These are phyloP conservation scores for Oryza coarctata DNA, from an alignment of 176 grass and related monocot species.

Conservation along the genomic window DNA sequence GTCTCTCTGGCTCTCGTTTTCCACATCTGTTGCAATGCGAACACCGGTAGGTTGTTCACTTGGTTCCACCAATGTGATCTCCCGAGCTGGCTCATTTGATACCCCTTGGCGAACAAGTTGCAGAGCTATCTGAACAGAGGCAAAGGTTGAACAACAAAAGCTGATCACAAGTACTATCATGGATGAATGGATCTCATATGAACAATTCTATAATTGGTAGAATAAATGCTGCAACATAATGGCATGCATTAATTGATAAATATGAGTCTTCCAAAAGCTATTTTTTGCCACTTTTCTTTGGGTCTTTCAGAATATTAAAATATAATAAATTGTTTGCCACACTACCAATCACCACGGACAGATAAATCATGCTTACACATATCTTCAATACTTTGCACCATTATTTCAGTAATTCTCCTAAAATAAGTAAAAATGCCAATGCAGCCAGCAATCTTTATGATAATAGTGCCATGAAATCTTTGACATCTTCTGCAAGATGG, in stretches of 20 bases:
- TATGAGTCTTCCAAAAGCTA: neutral
- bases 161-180: neutral
- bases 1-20: conserved; percentile 14
- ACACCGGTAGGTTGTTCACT: conserved; percentile 12
- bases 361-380: neutral
- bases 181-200: neutral
- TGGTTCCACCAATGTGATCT: conserved; percentile 32
- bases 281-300: neutral
- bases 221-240: neutral
- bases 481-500: neutral
- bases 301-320: neutral
- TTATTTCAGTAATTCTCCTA: neutral
- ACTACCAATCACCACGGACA: neutral
- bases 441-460: neutral
- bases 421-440: conserved; percentile 6
- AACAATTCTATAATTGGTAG: neutral
- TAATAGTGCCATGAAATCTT: neutral
- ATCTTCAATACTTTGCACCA: neutral
- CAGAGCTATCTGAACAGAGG: conserved; percentile 50
- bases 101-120: conserved; percentile 54
- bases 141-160: conserved; percentile 3
- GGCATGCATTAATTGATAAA: neutral
- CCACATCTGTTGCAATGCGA: conserved; percentile 18
- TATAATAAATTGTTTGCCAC: neutral
- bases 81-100: conserved; percentile 37